These are phyloP conservation scores for Voacanga thouarsii DNA, from an alignment of 257 asterid species.

Conservation along the genomic window DNA sequence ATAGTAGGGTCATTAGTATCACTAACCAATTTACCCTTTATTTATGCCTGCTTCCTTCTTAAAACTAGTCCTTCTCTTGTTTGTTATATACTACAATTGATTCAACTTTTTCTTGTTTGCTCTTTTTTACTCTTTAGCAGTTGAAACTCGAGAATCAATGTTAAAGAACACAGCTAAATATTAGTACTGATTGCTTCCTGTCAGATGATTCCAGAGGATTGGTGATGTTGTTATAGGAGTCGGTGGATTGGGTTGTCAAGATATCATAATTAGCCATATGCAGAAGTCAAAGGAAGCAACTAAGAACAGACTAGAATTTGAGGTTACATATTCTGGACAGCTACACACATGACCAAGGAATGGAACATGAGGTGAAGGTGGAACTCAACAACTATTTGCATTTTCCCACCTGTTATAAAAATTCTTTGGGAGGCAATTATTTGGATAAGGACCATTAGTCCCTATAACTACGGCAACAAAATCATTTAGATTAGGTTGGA, in stretches of 20 bases:
- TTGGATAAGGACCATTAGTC: no score
- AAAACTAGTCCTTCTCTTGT: neutral
- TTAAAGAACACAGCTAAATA: no score
- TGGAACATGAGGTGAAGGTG: neutral
- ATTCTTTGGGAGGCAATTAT: no score
- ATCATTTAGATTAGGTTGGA: no score
- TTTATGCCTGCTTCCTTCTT: neutral
- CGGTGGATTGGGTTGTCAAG: neutral
- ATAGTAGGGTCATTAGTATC: neutral
- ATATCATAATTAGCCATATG: neutral
- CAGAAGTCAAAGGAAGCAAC: neutral
- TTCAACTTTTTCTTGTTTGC: neutral
- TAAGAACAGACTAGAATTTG: neutral
- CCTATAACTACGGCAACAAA: no score
- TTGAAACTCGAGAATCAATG: no score
- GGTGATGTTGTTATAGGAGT: neutral
- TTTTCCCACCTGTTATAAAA: no score
- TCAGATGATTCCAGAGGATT: neutral
- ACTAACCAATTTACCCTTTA: neutral
- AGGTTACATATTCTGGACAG: neutral
- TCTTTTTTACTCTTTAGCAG: no score
- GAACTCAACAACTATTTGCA: no score
- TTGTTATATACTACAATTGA: neutral
- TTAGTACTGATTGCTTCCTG: neutral
- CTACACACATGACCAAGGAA: neutral